A percentile compares a stretch with the other conserved stretches of the same genome.
phyloP scores from a whole-genome alignment of 208 protist species.

The Trypanosoma caninum region DNA sequence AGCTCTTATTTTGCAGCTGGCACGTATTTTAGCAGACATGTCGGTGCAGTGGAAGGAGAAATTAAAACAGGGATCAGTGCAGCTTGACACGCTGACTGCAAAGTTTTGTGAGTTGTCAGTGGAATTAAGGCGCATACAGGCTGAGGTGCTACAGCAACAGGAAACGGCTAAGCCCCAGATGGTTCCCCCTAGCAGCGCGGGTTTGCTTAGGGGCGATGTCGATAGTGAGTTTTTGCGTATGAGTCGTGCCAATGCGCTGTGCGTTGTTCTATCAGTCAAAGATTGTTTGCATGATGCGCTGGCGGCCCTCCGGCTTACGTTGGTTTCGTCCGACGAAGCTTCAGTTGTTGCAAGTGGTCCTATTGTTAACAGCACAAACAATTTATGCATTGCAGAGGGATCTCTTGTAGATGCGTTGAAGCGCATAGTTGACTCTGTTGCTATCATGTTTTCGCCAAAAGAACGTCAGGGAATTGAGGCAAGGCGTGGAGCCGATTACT shows the following conservation, averaged over 20 bases:
- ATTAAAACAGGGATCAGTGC: too few relatives aligned
- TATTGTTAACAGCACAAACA: background rate
- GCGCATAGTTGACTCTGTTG: slow-evolving; percentile 5
- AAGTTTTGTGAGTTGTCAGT: too few relatives aligned
- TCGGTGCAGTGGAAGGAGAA: too few relatives aligned
- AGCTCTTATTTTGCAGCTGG: too few relatives aligned
- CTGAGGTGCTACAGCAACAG: too few relatives aligned
- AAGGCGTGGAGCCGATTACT: slow-evolving; percentile 7
- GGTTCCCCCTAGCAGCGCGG: background rate
- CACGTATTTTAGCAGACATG: too few relatives aligned
- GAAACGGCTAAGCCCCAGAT: background rate
- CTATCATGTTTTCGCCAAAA: background rate
- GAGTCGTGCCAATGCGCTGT: slow-evolving; percentile 14
- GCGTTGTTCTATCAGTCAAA: slow-evolving; percentile 13
- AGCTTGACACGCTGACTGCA: too few relatives aligned
- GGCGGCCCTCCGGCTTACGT: background rate
- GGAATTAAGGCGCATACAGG: too few relatives aligned
- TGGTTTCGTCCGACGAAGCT: background rate
- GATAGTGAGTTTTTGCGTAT: slow-evolving; percentile 10
- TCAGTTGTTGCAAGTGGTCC: too few relatives aligned
- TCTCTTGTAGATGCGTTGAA: slow-evolving; percentile 13
- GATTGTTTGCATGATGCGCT: slow-evolving; percentile 22
- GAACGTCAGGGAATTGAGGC: slow-evolving; percentile 8
- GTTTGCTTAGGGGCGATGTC: background rate
- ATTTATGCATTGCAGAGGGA: slow-evolving; percentile 7